Base-by-base conservation (phyloP, 1,284 basidiomycete species). In the Pseudozyma pruni region DNA sequence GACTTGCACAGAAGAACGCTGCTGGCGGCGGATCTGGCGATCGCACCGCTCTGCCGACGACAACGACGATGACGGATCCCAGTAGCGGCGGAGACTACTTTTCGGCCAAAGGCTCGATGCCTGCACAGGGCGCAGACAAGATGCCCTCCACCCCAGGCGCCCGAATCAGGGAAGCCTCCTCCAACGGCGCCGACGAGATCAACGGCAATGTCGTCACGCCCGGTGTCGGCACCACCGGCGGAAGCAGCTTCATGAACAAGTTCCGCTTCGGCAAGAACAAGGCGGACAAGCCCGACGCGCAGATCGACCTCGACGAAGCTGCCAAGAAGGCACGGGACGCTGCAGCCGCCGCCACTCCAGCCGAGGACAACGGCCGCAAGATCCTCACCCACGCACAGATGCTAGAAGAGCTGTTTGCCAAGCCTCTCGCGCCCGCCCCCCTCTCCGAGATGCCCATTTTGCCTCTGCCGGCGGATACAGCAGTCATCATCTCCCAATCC, bases 401-500 rank as follows among this genome's bases (percentile, higher is more conserved):
- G 9, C 78, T 89, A 23, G 89, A 93, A 75, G 79, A 84, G 2
- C 83, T 96, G 14, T 86, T 94, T 2, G 85, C 89, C 0, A 86
- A 87, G 14, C 86, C 89, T 0, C 84, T 97, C 46, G 86, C 85
- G 8, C 91, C 92, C 5, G 90, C 92, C 1, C 79, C 88, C 0
- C 86, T 88, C 7, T 83, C 83, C 42, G 94, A 98, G 41, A 89
- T 88, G 1, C 94, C 94, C 0, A 85, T 86, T 0, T 78, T 93
- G 22, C 72, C 84, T 4, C 86, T 93, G 31, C 89, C 90, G 0
- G 82, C 86, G 0, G 85, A 88, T 45, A 91, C 90, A 25, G 85
- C 87, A 0, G 83, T 98, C 31, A 85, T 91, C 63, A 90, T 98
- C 47, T 90, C 91, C 1, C 92, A 96, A 79, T 92, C 94, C 77